These are phyloP conservation scores for Acrodontium crateriforme DNA, from an alignment of 2,329 filamentous ascomycete genomes.

Conservation along the genomic window DNA sequence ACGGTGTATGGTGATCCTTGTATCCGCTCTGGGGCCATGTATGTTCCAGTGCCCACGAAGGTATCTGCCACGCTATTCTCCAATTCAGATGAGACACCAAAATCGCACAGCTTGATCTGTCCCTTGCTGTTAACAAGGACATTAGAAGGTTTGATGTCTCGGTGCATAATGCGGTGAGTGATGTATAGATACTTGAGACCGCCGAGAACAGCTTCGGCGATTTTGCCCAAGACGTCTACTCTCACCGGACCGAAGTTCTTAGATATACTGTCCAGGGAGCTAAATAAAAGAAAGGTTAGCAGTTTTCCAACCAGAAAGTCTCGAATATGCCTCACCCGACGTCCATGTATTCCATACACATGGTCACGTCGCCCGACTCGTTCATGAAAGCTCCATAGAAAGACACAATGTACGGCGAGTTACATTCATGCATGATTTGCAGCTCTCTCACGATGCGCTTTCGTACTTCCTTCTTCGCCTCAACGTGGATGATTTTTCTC, in stretches of 20 bases:
- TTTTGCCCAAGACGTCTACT: conserved; percentile 93
- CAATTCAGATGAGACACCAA: conserved; percentile 94
- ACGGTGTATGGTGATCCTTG: conserved; percentile 95
- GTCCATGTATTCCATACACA: conserved; percentile 99
- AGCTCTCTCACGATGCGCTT: conserved; percentile 95
- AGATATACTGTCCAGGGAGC: conserved; percentile 83
- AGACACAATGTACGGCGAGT: conserved; percentile 90
- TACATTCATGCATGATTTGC: conserved; percentile 96
- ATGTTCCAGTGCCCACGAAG: conserved; percentile 95
- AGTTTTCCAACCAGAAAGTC: too few species aligned
- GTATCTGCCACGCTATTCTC: conserved; percentile 98
- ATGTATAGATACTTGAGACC: conserved; percentile 91
- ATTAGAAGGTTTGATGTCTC: conserved; percentile 97
- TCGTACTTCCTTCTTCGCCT: conserved; percentile 92
- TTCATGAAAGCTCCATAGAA: conserved; percentile 98
- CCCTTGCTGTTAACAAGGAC: conserved; percentile 90
- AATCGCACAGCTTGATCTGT: conserved; percentile 94
- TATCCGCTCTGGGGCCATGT: conserved; percentile 98
- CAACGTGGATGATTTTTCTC: conserved; percentile 97
- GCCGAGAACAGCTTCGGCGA: conserved; percentile 86
- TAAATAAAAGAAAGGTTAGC: too few species aligned
- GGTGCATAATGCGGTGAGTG: conserved; percentile 95
- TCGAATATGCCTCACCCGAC: conserved; percentile 56
- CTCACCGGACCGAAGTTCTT: conserved; percentile 89
- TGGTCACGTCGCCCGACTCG: conserved; percentile 91